A percentile compares a stretch with the other conserved stretches of the same genome.
Evolutionary conservation across 192 early-diverging fungal species (phyloP).

Genomic region (Podochytrium sp.): DNA sequence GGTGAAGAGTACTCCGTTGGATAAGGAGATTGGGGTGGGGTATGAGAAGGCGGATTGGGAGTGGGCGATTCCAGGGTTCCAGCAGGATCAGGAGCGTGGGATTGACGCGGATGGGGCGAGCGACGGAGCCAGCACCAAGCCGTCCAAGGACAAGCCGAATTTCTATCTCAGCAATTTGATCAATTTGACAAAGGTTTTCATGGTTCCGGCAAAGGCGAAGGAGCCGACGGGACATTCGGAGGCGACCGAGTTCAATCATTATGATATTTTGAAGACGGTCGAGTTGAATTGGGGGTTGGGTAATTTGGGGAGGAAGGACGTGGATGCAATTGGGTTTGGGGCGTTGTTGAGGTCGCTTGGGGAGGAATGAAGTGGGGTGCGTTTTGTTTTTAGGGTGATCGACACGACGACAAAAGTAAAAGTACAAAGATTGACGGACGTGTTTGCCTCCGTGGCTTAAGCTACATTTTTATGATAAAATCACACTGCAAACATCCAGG

Average conservation of each 20-base stretch:
- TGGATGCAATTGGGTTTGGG: constrained; percentile 13
- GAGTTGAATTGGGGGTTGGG: constrained; percentile 67
- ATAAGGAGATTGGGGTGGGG: not conserved
- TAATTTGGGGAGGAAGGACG: constrained; percentile 58
- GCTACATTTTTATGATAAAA: too few relatives aligned
- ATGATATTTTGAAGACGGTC: constrained; percentile 60
- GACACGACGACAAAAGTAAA: too few relatives aligned
- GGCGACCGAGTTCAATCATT: constrained; percentile 64
- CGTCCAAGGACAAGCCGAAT: not conserved
- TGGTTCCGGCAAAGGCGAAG: not conserved
- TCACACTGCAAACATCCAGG: too few relatives aligned
- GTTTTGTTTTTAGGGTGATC: constrained; percentile 2
- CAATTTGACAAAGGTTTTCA: not conserved
- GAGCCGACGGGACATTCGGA: constrained; percentile 33
- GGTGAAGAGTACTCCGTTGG: not conserved
- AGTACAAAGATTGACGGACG: too few relatives aligned
- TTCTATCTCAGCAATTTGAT: not conserved
- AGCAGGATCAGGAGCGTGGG: not conserved
- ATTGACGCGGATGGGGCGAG: not conserved
- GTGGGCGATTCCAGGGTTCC: not conserved
- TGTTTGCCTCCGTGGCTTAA: too few relatives aligned
- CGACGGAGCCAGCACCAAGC: too few relatives aligned
- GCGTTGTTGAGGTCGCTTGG: not conserved
- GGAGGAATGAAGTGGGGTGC: not conserved
- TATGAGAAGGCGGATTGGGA: not conserved